Percentiles rank a stretch among this genome's conserved stretches.
phyloP scores from a whole-genome alignment of 306 rosid species.

The Ochetophila trinervis region DNA sequence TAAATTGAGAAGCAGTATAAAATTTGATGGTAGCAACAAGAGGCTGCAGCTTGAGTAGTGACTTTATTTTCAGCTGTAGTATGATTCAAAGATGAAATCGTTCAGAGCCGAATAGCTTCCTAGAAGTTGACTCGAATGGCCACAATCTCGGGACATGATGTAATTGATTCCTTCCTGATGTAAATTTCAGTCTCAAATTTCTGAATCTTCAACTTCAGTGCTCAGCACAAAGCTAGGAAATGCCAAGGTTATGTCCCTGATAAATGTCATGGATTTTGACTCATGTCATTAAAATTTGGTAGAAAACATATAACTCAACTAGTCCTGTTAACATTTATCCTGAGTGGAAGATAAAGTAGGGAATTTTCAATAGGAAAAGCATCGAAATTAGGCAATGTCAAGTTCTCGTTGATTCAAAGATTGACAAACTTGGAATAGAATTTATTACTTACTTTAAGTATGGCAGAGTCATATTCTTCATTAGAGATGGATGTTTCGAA shows the following conservation, averaged over 20 bases:
- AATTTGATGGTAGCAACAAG: slow-evolving; percentile 7
- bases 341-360: neutral
- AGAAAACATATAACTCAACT: no score
- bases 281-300: neutral
- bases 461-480: slow-evolving; percentile 90
- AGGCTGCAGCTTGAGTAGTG: slow-evolving; percentile 5
- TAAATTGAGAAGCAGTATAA: slow-evolving; percentile 4
- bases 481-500: slow-evolving; percentile 61
- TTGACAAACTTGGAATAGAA: slow-evolving; percentile 14
- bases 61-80: slow-evolving; percentile 1
- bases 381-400: neutral
- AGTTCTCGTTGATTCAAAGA: neutral
- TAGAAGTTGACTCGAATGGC: neutral
- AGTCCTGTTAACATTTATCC: neutral
- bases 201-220: slow-evolving; percentile 62
- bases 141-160: slow-evolving; percentile 10
- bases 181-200: slow-evolving; percentile 26
- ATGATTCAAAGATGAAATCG: neutral
- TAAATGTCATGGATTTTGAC: neutral
- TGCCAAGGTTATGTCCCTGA: slow-evolving; percentile 79
- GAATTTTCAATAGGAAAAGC: neutral
- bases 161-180: slow-evolving; percentile 4
- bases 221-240: slow-evolving; percentile 74
- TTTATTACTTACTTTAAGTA: slow-evolving; percentile 57
- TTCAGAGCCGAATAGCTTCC: slow-evolving; percentile 5